These are phyloP conservation scores for Neurospora africana DNA, from an alignment of 495 filamentous ascomycete genomes.

Conservation along the genomic window DNA sequence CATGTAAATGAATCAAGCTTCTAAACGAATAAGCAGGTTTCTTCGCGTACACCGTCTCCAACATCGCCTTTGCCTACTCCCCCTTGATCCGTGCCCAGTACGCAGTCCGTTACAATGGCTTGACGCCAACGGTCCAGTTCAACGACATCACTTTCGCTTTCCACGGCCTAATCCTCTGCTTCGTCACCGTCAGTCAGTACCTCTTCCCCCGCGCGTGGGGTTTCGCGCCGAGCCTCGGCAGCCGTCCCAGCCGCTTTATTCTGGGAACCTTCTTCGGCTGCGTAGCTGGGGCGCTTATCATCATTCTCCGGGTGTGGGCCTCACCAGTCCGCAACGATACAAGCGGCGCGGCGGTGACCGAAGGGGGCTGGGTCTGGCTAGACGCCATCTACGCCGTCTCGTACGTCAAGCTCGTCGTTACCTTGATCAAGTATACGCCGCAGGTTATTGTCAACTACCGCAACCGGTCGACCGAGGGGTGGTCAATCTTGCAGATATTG, in stretches of 20 bases:
- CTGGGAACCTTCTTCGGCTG: slow-evolving; percentile 57
- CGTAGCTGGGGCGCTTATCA: slow-evolving; percentile 43
- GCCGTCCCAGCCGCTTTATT: slow-evolving; percentile 52
- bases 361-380: slow-evolving; percentile 32
- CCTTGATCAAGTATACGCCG: slow-evolving; percentile 83
- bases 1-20: neutral
- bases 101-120: slow-evolving; percentile 60
- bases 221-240: slow-evolving; percentile 46
- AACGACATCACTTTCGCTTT: slow-evolving; percentile 83
- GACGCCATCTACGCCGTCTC: slow-evolving; percentile 62
- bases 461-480: slow-evolving; percentile 73
- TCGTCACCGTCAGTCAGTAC: slow-evolving; percentile 59
- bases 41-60: slow-evolving; percentile 59
- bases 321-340: slow-evolving; percentile 40
- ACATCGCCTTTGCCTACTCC: slow-evolving; percentile 63
- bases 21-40: slow-evolving; percentile 45
- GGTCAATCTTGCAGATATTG: slow-evolving; percentile 79
- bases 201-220: slow-evolving; percentile 66
- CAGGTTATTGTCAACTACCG: slow-evolving; percentile 75
- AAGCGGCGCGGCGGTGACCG: neutral
- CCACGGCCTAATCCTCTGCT: slow-evolving; percentile 62
- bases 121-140: slow-evolving; percentile 71
- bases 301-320: slow-evolving; percentile 46
- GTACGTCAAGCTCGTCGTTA: slow-evolving; percentile 82
- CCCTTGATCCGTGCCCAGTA: slow-evolving; percentile 70